Evolutionary conservation across 805 yeast genomes (phyloP).

Genomic region (Lachancea meyersii): DNA sequence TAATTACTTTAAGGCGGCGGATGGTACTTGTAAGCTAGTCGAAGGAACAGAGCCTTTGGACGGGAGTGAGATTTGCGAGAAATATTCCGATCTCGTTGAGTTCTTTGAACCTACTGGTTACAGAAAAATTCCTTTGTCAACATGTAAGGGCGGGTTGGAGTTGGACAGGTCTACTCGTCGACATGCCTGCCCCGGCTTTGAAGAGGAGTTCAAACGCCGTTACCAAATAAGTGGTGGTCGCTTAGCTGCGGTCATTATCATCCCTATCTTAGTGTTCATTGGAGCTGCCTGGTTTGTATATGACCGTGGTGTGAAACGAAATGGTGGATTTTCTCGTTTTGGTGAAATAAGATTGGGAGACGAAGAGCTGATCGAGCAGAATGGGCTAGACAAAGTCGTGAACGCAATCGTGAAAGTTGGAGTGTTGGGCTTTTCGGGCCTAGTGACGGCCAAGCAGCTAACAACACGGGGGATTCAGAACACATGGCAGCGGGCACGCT

Average conservation of each 20-base stretch:
- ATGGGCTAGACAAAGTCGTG: slow-evolving; percentile 50
- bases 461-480: slow-evolving; percentile 14
- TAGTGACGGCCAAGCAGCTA: slow-evolving; percentile 21
- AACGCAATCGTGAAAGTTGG: slow-evolving; percentile 57
- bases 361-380: slow-evolving; percentile 61
- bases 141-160: slow-evolving; percentile 75
- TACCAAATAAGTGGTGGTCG: slow-evolving; percentile 52
- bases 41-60: slow-evolving; percentile 65
- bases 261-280: slow-evolving; percentile 51
- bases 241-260: slow-evolving; percentile 45
- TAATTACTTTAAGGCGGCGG: slow-evolving; percentile 61
- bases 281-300: slow-evolving; percentile 64
- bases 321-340: slow-evolving; percentile 68
- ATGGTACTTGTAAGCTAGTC: slow-evolving; percentile 84
- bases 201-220: slow-evolving; percentile 49
- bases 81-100: slow-evolving; percentile 49
- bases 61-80: slow-evolving; percentile 52
- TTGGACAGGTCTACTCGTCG: slow-evolving; percentile 56
- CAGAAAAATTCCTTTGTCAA: slow-evolving; percentile 74
- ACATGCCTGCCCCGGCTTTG: slow-evolving; percentile 84
- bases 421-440: slow-evolving; percentile 40
- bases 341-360: slow-evolving; percentile 85
- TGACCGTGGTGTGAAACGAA: slow-evolving; percentile 72
- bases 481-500: slow-evolving; percentile 14
- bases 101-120: slow-evolving; percentile 90